Percentiles rank a stretch among this genome's conserved stretches.
Conservation (phyloP, 352 stramenopile genomes). For the Phytophthora cactorum region DNA sequence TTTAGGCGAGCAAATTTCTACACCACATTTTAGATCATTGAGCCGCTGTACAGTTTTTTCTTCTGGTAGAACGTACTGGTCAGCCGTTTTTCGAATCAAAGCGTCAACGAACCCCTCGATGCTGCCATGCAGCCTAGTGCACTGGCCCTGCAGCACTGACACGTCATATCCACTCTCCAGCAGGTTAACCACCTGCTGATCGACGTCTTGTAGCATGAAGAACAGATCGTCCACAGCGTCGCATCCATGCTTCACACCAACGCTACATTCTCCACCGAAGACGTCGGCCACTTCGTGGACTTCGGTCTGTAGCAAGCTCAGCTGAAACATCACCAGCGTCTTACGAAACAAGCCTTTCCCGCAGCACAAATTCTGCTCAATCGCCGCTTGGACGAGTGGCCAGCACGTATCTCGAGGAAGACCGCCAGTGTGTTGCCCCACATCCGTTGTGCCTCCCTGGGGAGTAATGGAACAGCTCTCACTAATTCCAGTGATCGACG, state of each 20-base stretch:
- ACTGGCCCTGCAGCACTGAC: slow-evolving; percentile 8
- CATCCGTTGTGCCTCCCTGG: slow-evolving; percentile 49
- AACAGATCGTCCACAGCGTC: slow-evolving; percentile 25
- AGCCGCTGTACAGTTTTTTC: slow-evolving; percentile 4
- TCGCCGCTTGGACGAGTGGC: slow-evolving; percentile 44
- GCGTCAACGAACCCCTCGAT: slow-evolving; percentile 22
- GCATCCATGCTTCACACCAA: slow-evolving; percentile 7
- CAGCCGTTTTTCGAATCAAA: slow-evolving; percentile 14
- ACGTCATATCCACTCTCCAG: slow-evolving; percentile 27
- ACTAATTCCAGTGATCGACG: not conserved
- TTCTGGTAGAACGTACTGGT: slow-evolving; percentile 6
- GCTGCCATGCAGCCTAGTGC: not conserved
- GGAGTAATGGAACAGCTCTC: slow-evolving; percentile 28
- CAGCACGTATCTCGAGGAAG: slow-evolving; percentile 53
- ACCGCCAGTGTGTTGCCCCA: slow-evolving; percentile 55
- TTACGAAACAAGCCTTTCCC: slow-evolving; percentile 42
- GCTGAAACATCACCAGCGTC: slow-evolving; percentile 33
- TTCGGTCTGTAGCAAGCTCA: slow-evolving; percentile 42
- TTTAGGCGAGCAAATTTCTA: slow-evolving; percentile 10
- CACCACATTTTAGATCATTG: not conserved
- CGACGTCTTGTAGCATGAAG: slow-evolving; percentile 28
- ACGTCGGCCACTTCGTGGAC: slow-evolving; percentile 10
- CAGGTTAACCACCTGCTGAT: slow-evolving; percentile 5
- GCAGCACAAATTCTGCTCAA: slow-evolving; percentile 43
- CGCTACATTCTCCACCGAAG: slow-evolving; percentile 17